Base-by-base conservation (phyloP, 169 alveolate species). In the Babesia bovis region DNA sequence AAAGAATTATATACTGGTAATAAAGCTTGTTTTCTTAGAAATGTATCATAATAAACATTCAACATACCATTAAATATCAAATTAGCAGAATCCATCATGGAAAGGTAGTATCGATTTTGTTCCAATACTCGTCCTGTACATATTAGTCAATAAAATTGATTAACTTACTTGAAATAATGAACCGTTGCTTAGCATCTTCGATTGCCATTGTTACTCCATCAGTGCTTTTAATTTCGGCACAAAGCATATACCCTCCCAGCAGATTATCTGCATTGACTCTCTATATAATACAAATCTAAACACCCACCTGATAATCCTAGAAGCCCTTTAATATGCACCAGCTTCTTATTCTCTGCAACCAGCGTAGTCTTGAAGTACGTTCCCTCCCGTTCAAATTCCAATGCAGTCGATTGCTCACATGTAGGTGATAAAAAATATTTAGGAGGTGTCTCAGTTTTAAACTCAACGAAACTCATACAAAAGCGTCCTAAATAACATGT, bases 41-140 rank as follows among this genome's bases (percentile, higher is more conserved):
- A 56, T 28, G 3, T n/a, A n/a, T 56, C 3, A 56, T 3, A 36
- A 4, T 28, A 28, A 17, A 40, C 26, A 42, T 6, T 7, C 32
- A 5, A 36, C 19, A 21, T 73, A 63, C 84, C 68, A 23, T 53
- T 73, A 13, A 66, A 41, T 17, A 50, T 45, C 2, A 73, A 1
- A 12, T 17, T 35, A n/a, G 35, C 35, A 17, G 47, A 5, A 4
- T 50, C 44, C 12, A 25, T 35, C 30, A 73, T 28, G 9, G 15
- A 15, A 3, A 66, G 0, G 30, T 73, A 61, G 49, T 73, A 73
- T 19, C 67, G 42, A 13, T 4, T 25, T 55, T 1, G 13, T 6
- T 42, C 30, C 36, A 73, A 56, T 25, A 38, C 41, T 23, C 35
- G 26, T 12, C 49, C 84, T 73, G 56, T 25, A 17, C 17, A 32